Evolutionary conservation across 1,139 yeast species (phyloP).

Genomic region (Blastobotrys illinoisensis): DNA sequence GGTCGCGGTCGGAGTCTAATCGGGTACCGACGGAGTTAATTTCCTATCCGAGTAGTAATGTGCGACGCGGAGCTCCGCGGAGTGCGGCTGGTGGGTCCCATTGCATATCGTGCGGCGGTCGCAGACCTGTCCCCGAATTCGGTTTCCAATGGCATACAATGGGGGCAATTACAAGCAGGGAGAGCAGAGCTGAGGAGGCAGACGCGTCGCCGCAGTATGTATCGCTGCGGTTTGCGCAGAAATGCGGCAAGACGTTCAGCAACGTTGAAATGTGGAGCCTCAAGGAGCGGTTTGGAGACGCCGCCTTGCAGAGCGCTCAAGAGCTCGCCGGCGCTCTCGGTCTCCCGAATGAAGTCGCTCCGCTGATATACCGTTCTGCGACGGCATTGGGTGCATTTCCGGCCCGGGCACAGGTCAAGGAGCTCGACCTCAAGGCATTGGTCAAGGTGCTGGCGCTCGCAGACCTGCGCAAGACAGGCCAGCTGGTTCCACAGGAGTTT

Average conservation of each 20-base stretch:
- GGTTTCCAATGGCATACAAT: too few species aligned
- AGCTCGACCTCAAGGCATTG: constrained; percentile 23
- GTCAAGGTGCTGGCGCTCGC: not conserved
- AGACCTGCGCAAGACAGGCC: not conserved
- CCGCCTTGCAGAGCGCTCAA: constrained; percentile 21
- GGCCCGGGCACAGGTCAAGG: constrained; percentile 7
- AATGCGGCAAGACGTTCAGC: constrained; percentile 34
- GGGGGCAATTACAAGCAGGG: constrained; percentile 20
- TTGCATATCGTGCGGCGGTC: too few species aligned
- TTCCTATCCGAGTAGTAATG: not conserved
- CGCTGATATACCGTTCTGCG: not conserved
- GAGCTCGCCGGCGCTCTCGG: not conserved
- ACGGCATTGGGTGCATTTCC: not conserved
- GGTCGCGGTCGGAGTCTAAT: not conserved
- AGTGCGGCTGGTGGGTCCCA: not conserved
- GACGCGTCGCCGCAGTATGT: not conserved
- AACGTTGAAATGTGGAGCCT: constrained; percentile 40
- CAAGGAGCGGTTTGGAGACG: constrained; percentile 32
- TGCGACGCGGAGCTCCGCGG: not conserved
- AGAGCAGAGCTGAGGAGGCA: not conserved
- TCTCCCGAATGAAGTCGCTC: not conserved
- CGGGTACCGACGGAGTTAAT: not conserved
- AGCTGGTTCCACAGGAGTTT: not conserved
- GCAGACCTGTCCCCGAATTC: too few species aligned
- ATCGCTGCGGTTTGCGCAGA: constrained; percentile 32